These are phyloP conservation scores for Sisymbrium irio DNA, from an alignment of 345 rosid genomes.

Conservation along the genomic window DNA sequence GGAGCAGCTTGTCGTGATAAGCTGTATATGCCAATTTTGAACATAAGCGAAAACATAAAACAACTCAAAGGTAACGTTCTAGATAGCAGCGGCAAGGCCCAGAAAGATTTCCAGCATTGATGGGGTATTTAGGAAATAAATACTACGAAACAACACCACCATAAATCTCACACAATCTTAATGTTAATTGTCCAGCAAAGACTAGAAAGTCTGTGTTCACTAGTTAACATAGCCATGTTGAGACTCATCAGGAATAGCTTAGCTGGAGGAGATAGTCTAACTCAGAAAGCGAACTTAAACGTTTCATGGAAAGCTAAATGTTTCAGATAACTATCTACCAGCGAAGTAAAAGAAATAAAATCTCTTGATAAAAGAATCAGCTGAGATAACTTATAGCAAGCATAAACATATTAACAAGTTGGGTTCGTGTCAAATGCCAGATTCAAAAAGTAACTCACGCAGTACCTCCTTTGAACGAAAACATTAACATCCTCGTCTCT, in stretches of 20 bases:
- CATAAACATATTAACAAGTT: slow-evolving; percentile 2
- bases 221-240: slow-evolving; percentile 5
- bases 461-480: slow-evolving; percentile 84
- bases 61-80: not conserved
- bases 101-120: not conserved
- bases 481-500: slow-evolving; percentile 74
- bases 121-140: not conserved
- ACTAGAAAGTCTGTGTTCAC: not conserved
- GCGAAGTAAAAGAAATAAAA: not conserved
- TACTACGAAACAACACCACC: not conserved
- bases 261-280: not conserved
- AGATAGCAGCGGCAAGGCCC: not conserved
- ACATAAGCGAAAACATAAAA: not conserved
- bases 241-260: not conserved
- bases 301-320: not conserved
- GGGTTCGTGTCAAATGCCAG: slow-evolving; percentile 17
- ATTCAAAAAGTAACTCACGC: not conserved
- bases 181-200: not conserved
- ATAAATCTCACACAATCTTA: slow-evolving; percentile 1
- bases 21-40: slow-evolving; percentile 42
- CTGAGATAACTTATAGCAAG: not conserved
- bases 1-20: slow-evolving; percentile 70
- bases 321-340: not conserved
- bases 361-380: not conserved
- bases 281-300: slow-evolving; percentile 2